A percentile compares a stretch with the other conserved stretches of the same genome.
Conservation (phyloP, 495 filamentous ascomycete genomes). For the Gamarada debralockiae region DNA sequence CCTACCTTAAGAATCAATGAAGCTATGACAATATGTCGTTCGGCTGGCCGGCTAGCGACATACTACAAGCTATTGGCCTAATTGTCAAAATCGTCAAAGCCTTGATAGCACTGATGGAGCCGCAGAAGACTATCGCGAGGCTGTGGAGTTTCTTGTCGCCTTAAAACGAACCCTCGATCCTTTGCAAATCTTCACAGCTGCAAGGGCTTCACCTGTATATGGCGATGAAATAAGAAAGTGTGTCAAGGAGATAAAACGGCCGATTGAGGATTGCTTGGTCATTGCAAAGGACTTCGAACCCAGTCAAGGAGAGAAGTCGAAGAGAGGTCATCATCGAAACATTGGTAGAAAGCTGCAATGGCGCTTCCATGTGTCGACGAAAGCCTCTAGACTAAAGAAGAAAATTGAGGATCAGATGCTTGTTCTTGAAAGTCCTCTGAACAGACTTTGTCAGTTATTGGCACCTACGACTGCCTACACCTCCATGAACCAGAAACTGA, state of each 20-base stretch:
- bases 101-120: constrained; percentile 1
- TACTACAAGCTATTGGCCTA: not conserved
- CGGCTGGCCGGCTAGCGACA: constrained; percentile 11
- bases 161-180: constrained; percentile 7
- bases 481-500: too few species aligned
- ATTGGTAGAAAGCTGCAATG: too few species aligned
- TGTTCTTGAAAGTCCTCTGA: too few species aligned
- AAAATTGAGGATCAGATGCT: too few species aligned
- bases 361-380: too few species aligned
- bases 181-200: constrained; percentile 1
- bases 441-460: too few species aligned
- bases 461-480: too few species aligned
- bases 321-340: too few species aligned
- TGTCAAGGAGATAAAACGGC: not conserved
- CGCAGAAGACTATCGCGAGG: constrained; percentile 4
- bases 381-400: too few species aligned
- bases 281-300: too few species aligned
- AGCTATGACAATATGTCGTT: constrained; percentile 13
- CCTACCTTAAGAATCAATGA: too few species aligned
- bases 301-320: too few species aligned
- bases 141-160: not conserved
- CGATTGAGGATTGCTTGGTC: not conserved
- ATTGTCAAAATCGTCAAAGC: constrained; percentile 5
- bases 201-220: not conserved
- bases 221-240: not conserved